A percentile compares a stretch with the other conserved stretches of the same genome.
phyloP scores from a whole-genome alignment of 2,329 filamentous ascomycete genomes.

The Alternaria sp. region DNA sequence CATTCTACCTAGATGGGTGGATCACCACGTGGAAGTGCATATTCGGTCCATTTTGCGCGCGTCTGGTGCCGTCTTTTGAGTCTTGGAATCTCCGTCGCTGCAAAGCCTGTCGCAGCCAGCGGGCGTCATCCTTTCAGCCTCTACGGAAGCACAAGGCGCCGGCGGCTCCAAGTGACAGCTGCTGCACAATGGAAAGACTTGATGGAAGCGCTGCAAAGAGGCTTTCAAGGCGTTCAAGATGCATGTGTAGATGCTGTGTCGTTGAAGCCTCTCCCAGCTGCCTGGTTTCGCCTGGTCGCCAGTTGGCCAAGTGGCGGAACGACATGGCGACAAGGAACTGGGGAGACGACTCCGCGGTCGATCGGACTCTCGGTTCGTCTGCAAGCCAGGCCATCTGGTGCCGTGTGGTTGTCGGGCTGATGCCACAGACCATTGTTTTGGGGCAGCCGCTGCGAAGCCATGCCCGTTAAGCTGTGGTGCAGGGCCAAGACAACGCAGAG shows the following conservation, averaged over 20 bases:
- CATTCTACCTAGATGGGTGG: conserved; percentile 31
- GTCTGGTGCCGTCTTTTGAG: conserved; percentile 25
- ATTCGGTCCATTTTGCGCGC: conserved; percentile 29
- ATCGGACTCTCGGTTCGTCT: conserved; percentile 34
- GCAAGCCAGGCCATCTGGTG: conserved; percentile 29
- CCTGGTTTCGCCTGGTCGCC: conserved; percentile 32
- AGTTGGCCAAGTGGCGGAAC: conserved; percentile 22
- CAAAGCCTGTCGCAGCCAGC: conserved; percentile 9
- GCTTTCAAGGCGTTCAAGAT: neutral
- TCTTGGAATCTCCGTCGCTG: conserved; percentile 4
- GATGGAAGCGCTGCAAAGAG: conserved; percentile 11
- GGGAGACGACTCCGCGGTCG: conserved; percentile 36
- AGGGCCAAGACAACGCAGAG: conserved; percentile 27
- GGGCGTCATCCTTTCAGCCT: neutral
- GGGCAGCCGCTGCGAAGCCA: conserved; percentile 36
- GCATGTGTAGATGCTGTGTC: conserved; percentile 19
- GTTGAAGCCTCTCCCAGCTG: conserved; percentile 38
- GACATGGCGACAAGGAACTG: conserved; percentile 34
- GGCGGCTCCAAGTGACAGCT: conserved; percentile 41
- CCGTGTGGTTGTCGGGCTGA: conserved; percentile 27
- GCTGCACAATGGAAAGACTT: conserved; percentile 22
- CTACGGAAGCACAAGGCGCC: conserved; percentile 34
- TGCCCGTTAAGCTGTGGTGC: conserved; percentile 24
- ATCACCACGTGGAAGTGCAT: conserved; percentile 47
- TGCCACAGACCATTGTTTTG: conserved; percentile 35